These are phyloP conservation scores for Trypanosoma brucei DNA, from an alignment of 208 protist species.

Conservation along the genomic window DNA sequence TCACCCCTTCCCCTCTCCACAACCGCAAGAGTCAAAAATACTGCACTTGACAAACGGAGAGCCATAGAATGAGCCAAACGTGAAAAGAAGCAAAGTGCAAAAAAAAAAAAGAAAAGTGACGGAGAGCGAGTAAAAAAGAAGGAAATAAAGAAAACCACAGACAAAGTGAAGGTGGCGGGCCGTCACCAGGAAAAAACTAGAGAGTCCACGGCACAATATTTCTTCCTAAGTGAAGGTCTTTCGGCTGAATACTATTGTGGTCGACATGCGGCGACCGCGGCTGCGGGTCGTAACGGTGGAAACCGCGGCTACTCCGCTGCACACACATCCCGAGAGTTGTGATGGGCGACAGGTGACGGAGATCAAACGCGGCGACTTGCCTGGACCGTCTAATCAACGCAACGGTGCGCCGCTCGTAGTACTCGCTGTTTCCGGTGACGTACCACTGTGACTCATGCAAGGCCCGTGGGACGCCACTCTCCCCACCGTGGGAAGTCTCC, in stretches of 20 bases:
- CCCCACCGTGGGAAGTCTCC: neutral
- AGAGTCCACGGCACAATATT: constrained; percentile 40
- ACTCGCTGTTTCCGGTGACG: constrained; percentile 17
- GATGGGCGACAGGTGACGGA: constrained; percentile 38
- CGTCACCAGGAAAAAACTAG: neutral
- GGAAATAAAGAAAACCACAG: neutral
- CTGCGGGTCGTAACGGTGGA: neutral
- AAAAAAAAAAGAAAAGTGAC: constrained; percentile 11
- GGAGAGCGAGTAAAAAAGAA: constrained; percentile 1
- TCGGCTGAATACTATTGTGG: constrained; percentile 17
- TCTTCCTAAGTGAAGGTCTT: constrained; percentile 28
- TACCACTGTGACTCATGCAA: constrained; percentile 24
- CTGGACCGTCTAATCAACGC: constrained; percentile 28
- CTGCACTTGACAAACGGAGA: too few relatives aligned
- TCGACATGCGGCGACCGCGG: neutral
- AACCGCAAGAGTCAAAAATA: too few relatives aligned
- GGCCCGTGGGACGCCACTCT: neutral
- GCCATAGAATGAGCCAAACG: too few relatives aligned
- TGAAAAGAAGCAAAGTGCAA: neutral
- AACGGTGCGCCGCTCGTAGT: constrained; percentile 19
- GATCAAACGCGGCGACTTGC: constrained; percentile 35
- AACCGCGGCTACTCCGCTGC: constrained; percentile 1
- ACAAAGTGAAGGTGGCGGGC: neutral
- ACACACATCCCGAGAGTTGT: constrained; percentile 37
- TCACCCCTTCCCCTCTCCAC: too few relatives aligned